A percentile compares a stretch with the other conserved stretches of the same genome.
Conservation (phyloP, 441 rosid species). For the Bruguiera hainesii region DNA sequence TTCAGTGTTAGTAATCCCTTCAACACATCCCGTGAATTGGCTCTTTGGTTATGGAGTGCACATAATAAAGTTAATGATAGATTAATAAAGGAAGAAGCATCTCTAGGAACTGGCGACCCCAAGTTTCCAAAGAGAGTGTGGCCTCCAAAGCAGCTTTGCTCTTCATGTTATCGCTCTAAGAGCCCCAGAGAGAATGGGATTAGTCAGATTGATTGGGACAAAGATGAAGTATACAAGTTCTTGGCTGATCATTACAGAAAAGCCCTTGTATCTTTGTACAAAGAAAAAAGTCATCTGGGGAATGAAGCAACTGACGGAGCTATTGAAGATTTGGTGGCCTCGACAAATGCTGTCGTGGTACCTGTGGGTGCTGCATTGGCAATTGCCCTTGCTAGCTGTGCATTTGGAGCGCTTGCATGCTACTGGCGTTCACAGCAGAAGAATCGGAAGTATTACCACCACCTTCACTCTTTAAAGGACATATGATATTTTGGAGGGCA, state of each 20-base stretch:
- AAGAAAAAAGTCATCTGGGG: constrained; percentile 44
- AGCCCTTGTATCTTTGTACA: constrained; percentile 57
- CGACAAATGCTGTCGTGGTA: constrained; percentile 81
- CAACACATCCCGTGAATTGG: constrained; percentile 64
- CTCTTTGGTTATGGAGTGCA: constrained; percentile 88
- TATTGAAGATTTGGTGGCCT: constrained; percentile 50
- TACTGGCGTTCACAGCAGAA: constrained; percentile 98
- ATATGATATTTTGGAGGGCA: constrained; percentile 45
- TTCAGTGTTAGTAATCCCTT: constrained; percentile 66
- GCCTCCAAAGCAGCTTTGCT: constrained; percentile 90
- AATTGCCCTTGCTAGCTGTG: constrained; percentile 91
- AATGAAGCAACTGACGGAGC: constrained; percentile 33
- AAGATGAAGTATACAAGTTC: constrained; percentile 66
- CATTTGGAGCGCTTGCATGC: constrained; percentile 96
- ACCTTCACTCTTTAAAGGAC: constrained; percentile 75
- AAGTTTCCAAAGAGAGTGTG: constrained; percentile 83
- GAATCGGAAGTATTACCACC: constrained; percentile 88
- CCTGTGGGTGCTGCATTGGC: constrained; percentile 97
- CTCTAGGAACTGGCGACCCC: constrained; percentile 76
- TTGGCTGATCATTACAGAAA: constrained; percentile 66
- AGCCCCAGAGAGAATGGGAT: constrained; percentile 20
- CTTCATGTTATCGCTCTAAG: constrained; percentile 58
- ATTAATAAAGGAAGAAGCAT: constrained; percentile 74
- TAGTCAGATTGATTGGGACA: constrained; percentile 51
- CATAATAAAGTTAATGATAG: constrained; percentile 87